Percentiles rank a stretch among this genome's conserved stretches.
Conservation (phyloP, 2,329 filamentous ascomycete genomes). For the Hymenoscyphus fraxineus region DNA sequence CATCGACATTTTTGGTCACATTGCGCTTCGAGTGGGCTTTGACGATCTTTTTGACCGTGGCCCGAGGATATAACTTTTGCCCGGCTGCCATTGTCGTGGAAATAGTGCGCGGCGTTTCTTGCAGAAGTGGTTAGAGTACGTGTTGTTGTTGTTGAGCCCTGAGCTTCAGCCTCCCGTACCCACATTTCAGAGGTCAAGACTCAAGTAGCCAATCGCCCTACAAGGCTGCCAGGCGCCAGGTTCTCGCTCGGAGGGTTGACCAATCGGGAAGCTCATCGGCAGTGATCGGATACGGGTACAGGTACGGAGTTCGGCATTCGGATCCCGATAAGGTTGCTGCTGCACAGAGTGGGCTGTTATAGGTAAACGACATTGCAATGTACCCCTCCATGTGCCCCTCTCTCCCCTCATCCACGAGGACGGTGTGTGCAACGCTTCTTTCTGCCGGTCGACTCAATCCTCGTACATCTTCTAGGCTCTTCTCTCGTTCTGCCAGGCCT, state of each 20-base stretch:
- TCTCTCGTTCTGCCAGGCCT: background rate
- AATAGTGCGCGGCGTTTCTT: background rate
- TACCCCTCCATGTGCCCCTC: background rate
- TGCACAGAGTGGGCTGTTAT: too few species aligned
- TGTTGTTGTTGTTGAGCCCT: background rate
- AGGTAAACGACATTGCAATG: too few species aligned
- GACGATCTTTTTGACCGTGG: constrained; percentile 81
- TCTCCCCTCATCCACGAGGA: background rate
- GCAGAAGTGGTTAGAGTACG: background rate
- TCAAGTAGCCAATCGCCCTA: background rate
- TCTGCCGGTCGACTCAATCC: background rate
- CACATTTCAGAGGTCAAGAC: background rate
- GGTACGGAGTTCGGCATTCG: background rate
- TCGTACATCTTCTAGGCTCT: background rate
- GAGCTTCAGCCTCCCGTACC: background rate
- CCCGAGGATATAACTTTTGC: constrained; percentile 77
- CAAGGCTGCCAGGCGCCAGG: background rate
- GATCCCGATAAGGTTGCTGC: background rate
- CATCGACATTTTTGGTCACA: constrained; percentile 80
- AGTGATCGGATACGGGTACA: too few species aligned
- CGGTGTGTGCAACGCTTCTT: background rate
- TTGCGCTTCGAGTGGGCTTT: constrained; percentile 82
- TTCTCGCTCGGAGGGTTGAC: background rate
- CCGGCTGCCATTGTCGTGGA: constrained; percentile 38
- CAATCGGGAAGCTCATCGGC: too few species aligned